phyloP scores from a whole-genome alignment of 768 basidiomycete species.

The Dacryopinax primogenitus region DNA sequence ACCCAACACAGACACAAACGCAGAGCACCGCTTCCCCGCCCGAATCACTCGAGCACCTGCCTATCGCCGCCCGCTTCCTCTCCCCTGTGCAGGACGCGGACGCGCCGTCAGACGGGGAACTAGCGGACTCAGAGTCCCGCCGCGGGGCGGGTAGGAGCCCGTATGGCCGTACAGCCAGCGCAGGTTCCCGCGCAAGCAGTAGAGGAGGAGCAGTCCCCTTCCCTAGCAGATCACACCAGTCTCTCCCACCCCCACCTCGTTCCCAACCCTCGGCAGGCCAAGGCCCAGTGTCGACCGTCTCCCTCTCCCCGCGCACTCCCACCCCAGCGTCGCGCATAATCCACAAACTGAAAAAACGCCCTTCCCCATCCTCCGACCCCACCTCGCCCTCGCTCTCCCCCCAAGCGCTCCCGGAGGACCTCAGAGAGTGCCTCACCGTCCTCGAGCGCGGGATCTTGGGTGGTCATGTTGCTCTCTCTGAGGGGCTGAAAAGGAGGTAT shows the following conservation, averaged over 20 bases:
- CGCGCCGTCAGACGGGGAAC: not conserved
- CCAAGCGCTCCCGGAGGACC: constrained; percentile 73
- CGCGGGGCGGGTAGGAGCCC: constrained; percentile 11
- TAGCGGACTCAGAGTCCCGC: not conserved
- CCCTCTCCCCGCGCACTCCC: not conserved
- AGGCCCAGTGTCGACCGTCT: not conserved
- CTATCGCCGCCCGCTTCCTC: constrained; percentile 88
- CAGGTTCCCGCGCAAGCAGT: not conserved
- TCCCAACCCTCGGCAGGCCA: constrained; percentile 10
- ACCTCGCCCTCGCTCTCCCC: constrained; percentile 42
- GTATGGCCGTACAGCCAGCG: constrained; percentile 13
- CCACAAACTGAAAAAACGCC: not conserved
- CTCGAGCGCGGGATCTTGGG: constrained; percentile 76
- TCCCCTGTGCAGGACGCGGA: constrained; percentile 35
- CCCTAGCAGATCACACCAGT: constrained; percentile 21
- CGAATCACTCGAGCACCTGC: constrained; percentile 62
- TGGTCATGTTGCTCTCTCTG: constrained; percentile 76
- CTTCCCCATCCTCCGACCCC: constrained; percentile 5
- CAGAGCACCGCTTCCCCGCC: constrained; percentile 38
- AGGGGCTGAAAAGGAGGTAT: constrained; percentile 76
- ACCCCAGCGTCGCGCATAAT: not conserved
- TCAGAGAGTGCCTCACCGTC: constrained; percentile 74
- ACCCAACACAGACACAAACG: too few relatives aligned
- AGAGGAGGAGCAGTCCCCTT: constrained; percentile 5
- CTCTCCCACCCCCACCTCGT: constrained; percentile 24